phyloP scores from a whole-genome alignment of 805 yeast species.

The Candida vaughaniae region DNA sequence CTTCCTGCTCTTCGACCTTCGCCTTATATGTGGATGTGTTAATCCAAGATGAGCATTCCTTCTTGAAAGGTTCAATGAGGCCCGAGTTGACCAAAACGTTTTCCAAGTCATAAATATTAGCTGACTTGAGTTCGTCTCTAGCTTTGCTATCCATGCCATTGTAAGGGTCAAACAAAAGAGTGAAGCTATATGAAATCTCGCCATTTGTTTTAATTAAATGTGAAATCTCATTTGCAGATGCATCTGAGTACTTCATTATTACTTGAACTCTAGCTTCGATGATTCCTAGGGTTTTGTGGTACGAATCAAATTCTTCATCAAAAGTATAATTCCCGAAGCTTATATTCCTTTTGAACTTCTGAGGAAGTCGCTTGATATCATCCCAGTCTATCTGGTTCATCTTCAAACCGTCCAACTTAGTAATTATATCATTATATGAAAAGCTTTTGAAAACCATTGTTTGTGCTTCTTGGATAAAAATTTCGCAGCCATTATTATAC shows the following conservation, averaged over 20 bases:
- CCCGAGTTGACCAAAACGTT: background rate
- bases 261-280: slow-evolving; percentile 17
- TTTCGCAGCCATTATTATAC: slow-evolving; percentile 13
- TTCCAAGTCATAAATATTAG: background rate
- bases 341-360: slow-evolving; percentile 27
- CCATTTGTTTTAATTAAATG: background rate
- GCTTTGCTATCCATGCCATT: slow-evolving; percentile 11
- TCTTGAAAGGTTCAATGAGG: background rate
- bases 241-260: slow-evolving; percentile 16
- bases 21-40: background rate
- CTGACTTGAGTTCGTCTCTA: slow-evolving; percentile 9
- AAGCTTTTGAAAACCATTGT: slow-evolving; percentile 6
- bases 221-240: slow-evolving; percentile 1
- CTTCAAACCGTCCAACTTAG: slow-evolving; percentile 2
- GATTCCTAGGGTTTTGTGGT: slow-evolving; percentile 16
- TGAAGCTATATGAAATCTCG: background rate
- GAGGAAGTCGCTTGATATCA: slow-evolving; percentile 29
- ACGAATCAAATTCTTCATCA: slow-evolving; percentile 38
- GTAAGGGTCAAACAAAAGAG: slow-evolving; percentile 21
- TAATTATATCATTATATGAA: slow-evolving; percentile 2
- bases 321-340: slow-evolving; percentile 27
- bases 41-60: slow-evolving; percentile 8
- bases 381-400: slow-evolving; percentile 17
- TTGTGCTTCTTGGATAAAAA: background rate
- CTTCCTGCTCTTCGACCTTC: background rate